Evolutionary conservation across 352 stramenopile genomes (phyloP).

Genomic region (Vaucheria bursata): DNA sequence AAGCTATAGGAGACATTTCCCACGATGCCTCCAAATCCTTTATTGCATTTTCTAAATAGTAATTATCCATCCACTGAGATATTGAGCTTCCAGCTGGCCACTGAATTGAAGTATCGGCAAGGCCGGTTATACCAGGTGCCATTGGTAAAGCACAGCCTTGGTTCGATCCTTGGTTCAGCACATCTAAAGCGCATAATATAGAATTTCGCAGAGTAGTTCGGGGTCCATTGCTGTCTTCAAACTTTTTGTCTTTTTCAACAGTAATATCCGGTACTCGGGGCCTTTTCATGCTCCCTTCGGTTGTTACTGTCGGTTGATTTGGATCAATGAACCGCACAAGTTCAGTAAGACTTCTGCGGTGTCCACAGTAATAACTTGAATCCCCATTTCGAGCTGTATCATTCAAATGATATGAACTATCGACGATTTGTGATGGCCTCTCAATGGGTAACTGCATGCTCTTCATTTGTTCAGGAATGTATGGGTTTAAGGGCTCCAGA

Average conservation of each 20-base stretch:
- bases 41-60: constrained; percentile 2
- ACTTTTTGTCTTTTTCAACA: neutral
- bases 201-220: neutral
- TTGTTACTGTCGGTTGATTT: neutral
- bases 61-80: constrained; percentile 6
- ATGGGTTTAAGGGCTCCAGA: too few species aligned
- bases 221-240: neutral
- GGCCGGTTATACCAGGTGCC: too few species aligned
- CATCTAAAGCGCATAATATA: neutral
- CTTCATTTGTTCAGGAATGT: too few species aligned
- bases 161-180: constrained; percentile 4
- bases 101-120: too few species aligned
- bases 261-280: neutral
- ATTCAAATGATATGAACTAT: too few species aligned
- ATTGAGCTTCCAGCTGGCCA: too few species aligned
- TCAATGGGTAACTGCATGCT: too few species aligned
- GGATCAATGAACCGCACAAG: neutral
- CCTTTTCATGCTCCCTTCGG: neutral
- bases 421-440: too few species aligned
- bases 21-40: constrained; percentile 2
- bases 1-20: neutral
- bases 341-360: constrained; percentile 1
- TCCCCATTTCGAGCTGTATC: too few species aligned
- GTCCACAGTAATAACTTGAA: too few species aligned
- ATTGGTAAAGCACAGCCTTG: too few species aligned